phyloP scores from a whole-genome alignment of 116 monocot species.

The Posidonia oceanica region DNA sequence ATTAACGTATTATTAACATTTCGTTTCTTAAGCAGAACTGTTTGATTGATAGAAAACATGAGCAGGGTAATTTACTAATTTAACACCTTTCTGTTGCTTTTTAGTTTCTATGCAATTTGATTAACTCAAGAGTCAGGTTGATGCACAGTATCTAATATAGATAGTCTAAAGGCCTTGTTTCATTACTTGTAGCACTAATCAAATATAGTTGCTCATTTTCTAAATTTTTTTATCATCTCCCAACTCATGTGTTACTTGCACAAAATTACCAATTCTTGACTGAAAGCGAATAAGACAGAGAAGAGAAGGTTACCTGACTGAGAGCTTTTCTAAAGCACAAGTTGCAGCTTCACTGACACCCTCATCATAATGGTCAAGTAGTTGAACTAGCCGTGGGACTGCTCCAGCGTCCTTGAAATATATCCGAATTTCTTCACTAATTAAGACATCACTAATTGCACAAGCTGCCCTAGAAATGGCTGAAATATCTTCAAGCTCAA shows the following conservation, averaged over 20 bases:
- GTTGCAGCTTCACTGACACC: slow-evolving; percentile 42
- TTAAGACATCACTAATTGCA: slow-evolving; percentile 63
- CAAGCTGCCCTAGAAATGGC: slow-evolving; percentile 57
- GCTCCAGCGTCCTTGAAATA: slow-evolving; percentile 88
- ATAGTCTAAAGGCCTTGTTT: too few species aligned
- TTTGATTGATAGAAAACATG: not conserved
- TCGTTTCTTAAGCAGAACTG: not conserved
- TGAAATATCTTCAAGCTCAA: slow-evolving; percentile 67
- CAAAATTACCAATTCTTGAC: not conserved
- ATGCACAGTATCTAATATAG: too few species aligned
- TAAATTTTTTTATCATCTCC: not conserved
- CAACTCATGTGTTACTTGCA: not conserved
- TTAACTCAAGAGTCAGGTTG: too few species aligned
- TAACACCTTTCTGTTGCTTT: too few species aligned
- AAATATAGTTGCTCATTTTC: too few species aligned
- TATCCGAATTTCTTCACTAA: slow-evolving; percentile 49
- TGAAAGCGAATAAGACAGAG: not conserved
- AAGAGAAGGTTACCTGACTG: slow-evolving; percentile 37
- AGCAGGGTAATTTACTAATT: too few species aligned
- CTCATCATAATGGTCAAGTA: slow-evolving; percentile 33
- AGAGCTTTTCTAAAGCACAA: slow-evolving; percentile 62
- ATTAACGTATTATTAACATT: too few species aligned
- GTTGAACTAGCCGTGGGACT: slow-evolving; percentile 38
- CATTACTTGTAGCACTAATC: too few species aligned
- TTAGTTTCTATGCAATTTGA: too few species aligned